Base-by-base conservation (phyloP, 495 filamentous ascomycete species). In the Penicillium dipodomyicola region DNA sequence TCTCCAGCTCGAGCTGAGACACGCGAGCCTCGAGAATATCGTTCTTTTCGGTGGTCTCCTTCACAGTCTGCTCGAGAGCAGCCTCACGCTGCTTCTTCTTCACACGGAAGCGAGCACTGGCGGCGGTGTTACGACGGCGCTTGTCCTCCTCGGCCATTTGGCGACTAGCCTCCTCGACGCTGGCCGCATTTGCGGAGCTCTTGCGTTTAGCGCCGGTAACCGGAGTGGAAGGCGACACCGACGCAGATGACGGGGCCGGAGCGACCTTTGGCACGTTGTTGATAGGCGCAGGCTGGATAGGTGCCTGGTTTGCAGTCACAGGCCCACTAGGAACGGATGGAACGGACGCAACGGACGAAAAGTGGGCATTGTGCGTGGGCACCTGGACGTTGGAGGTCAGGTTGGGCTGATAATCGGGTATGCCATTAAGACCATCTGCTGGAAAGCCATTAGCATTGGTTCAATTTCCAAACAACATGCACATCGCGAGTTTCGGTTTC, bases 81-180 rank as follows among this genome's bases (percentile, higher is more conserved):
- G 90, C 86, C 79, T 98, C 94, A 47, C 94, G 89, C 80, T 95
- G 89, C 84, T 98, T 98, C 90, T 98, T 98, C 85, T 98, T 98
- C 61, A 97, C 87, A 52, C 94, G 89, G 85, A 98, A 98, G 27
- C 94, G 89, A 9, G 94, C 94, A 54, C 85, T 89, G 30, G 94
- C 94, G 23, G 94, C 94, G 0, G 94, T 98, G 77, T 98, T 98
- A 52, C 94, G 89, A 46, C 93, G 86, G 29, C 94, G 90, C 80
- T 98, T 98, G 72, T 98, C 94, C 77, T 98, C 94, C 68, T 98
- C 94, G 32, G 94, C 94, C 20, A 87, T 89, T 10, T 87, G 58
- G 14, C 90, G 91, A 81, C 59, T 80, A 72, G 61, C 72, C 52
- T 75, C 76, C 57, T 79, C 76, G 7, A 71, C 65, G 49, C 59